Conservation (phyloP, 2,329 filamentous ascomycete genomes). For the Pseudogymnoascus sp. region DNA sequence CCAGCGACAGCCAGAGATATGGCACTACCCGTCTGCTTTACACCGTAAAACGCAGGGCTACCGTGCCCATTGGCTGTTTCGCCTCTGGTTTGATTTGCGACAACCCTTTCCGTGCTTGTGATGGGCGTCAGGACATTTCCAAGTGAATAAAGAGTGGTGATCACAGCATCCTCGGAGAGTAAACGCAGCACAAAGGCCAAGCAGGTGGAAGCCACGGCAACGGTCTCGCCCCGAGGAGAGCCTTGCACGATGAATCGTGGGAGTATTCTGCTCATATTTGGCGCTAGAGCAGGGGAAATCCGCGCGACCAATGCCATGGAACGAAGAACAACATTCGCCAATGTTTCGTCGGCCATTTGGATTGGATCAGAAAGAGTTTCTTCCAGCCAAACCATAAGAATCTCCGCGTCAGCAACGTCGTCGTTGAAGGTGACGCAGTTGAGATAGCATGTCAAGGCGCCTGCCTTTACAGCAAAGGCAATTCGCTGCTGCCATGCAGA, state of each 20-base stretch:
- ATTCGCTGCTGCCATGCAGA: slow-evolving; percentile 81
- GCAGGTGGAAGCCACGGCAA: slow-evolving; percentile 73
- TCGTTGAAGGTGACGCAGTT: slow-evolving; percentile 80
- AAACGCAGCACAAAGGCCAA: slow-evolving; percentile 73
- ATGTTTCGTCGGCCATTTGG: slow-evolving; percentile 71
- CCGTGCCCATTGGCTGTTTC: slow-evolving; percentile 39
- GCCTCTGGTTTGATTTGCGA: slow-evolving; percentile 13
- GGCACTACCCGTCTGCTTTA: slow-evolving; percentile 60
- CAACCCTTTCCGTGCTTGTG: slow-evolving; percentile 41
- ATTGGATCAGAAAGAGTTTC: slow-evolving; percentile 68
- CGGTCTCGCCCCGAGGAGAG: slow-evolving; percentile 59
- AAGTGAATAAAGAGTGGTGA: slow-evolving; percentile 92
- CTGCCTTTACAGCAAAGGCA: slow-evolving; percentile 77
- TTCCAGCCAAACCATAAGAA: slow-evolving; percentile 79
- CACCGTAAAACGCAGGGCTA: slow-evolving; percentile 48
- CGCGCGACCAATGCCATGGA: slow-evolving; percentile 76
- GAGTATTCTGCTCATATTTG: slow-evolving; percentile 69
- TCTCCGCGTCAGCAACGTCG: slow-evolving; percentile 69
- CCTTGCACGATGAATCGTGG: slow-evolving; percentile 85
- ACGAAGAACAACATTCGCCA: slow-evolving; percentile 73
- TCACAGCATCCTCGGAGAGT: slow-evolving; percentile 85
- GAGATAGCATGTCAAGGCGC: slow-evolving; percentile 72
- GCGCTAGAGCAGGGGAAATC: slow-evolving; percentile 63
- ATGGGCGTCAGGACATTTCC: slow-evolving; percentile 85
- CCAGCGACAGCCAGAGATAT: slow-evolving; percentile 70